phyloP scores from a whole-genome alignment of 176 grass and related monocot species.

The Leersia perrieri region DNA sequence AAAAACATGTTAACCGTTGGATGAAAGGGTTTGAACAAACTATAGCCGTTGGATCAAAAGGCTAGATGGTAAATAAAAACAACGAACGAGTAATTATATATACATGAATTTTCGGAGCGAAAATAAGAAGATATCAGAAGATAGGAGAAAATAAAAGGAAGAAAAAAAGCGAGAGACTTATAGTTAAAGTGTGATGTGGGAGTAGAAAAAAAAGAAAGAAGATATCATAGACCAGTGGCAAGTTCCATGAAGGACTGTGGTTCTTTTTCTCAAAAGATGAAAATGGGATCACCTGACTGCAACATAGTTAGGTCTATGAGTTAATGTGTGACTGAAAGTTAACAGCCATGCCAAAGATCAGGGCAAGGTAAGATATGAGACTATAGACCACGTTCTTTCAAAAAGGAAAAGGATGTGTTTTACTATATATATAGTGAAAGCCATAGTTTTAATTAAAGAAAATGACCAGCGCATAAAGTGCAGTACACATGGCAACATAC shows the following conservation, averaged over 20 bases:
- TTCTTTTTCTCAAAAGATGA: neutral
- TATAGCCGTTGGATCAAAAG: no score
- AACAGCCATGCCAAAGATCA: neutral
- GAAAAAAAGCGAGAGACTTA: no score
- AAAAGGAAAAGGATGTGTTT: neutral
- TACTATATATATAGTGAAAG: neutral
- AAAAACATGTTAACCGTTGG: no score
- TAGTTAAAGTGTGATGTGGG: no score
- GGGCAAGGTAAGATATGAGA: neutral
- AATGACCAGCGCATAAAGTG: neutral
- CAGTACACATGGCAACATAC: neutral
- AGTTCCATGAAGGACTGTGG: neutral
- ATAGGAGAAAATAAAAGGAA: no score
- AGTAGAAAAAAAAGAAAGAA: neutral
- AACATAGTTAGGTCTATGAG: neutral
- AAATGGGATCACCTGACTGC: neutral
- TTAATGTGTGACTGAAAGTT: neutral
- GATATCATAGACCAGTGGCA: neutral
- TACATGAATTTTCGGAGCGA: no score
- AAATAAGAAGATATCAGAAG: no score
- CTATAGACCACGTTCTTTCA: neutral
- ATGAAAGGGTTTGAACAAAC: no score
- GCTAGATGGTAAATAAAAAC: no score
- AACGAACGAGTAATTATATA: no score
- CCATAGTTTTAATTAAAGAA: neutral